Base-by-base conservation (phyloP, 306 rosid species). In the Dalbergia oliveri region DNA sequence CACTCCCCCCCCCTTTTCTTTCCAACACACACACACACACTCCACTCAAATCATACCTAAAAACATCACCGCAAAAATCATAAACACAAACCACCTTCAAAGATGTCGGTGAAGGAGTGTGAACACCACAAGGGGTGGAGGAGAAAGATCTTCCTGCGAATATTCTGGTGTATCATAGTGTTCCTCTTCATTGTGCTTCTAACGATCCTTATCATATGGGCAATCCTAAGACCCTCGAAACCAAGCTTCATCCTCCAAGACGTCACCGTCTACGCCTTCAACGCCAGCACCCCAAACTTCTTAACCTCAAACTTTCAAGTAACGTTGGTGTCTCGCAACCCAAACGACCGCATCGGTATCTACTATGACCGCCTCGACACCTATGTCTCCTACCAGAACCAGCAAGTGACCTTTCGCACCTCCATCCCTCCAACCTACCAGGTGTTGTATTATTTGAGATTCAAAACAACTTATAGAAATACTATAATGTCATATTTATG, bases 211-310 rank as follows among this genome's bases (percentile, higher is more conserved):
- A 31, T 96, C 23, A 56, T 93, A 44, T 96, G 98, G 98, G 93
- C 93, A 3, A 41, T 88, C 23, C 91, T 96, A 9, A 88, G 79
- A 63, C 99, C 99, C 0, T 51, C 94, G 0, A 93, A 93, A 12
- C 99, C 98, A 5, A 75, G 89, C 13, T 96, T 96, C 87, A 8
- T 86, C 45, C 97, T 96, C 76, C 90, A 92, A 70, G 99, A 96
- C 83, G 91, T 86, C 84, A 93, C 99, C 81, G 91, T 96, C 0
- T 91, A 79, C 79, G 90, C 95, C 84, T 96, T 96, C 93, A 96
- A 93, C 88, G 86, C 88, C 85, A 78, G 90, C 69, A 51, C 63
- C 3, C 84, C 98, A 3, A 96, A 92, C 77, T 69, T 93, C 56
- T 56, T 96, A 21, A 93, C 98, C 63, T 80, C 98, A 15, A 87